Conservation (phyloP, 1,284 basidiomycete species). For the Apiotrichum porosum region DNA sequence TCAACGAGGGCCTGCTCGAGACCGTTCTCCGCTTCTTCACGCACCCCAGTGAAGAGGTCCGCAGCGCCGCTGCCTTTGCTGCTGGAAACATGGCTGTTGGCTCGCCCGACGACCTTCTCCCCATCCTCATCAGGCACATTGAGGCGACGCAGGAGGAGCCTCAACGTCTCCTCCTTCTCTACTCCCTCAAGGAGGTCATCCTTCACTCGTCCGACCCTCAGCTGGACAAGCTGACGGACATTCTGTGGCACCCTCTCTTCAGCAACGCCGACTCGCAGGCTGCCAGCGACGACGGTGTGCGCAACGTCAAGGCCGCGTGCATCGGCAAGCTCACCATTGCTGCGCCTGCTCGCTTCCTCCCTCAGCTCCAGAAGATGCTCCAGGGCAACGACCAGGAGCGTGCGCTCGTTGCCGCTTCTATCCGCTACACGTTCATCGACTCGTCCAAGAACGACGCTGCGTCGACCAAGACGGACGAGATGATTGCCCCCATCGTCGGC, state of each 20-base stretch:
- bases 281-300: slow-evolving; percentile 79
- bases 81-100: slow-evolving; percentile 94
- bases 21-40: slow-evolving; percentile 68
- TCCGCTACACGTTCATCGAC: slow-evolving; percentile 93
- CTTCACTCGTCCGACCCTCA: slow-evolving; percentile 79
- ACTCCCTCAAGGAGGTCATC: slow-evolving; percentile 94
- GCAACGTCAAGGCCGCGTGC: slow-evolving; percentile 94
- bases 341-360: slow-evolving; percentile 80
- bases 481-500: slow-evolving; percentile 76
- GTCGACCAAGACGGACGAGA: slow-evolving; percentile 75
- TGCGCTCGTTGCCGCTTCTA: slow-evolving; percentile 86
- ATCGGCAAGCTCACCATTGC: slow-evolving; percentile 90
- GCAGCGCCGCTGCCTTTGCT: slow-evolving; percentile 84
- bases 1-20: slow-evolving; percentile 68
- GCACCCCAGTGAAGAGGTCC: slow-evolving; percentile 73
- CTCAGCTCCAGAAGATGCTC: slow-evolving; percentile 65
- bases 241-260: slow-evolving; percentile 86
- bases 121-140: slow-evolving; percentile 75
- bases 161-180: slow-evolving; percentile 74
- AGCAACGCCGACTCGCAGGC: slow-evolving; percentile 52
- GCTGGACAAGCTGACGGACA: slow-evolving; percentile 75
- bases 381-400: slow-evolving; percentile 58
- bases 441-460: slow-evolving; percentile 67
- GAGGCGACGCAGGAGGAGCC: slow-evolving; percentile 61
- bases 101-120: slow-evolving; percentile 77